These are phyloP conservation scores for Physocladia obscura DNA, from an alignment of 192 early-diverging fungal species.

Conservation along the genomic window DNA sequence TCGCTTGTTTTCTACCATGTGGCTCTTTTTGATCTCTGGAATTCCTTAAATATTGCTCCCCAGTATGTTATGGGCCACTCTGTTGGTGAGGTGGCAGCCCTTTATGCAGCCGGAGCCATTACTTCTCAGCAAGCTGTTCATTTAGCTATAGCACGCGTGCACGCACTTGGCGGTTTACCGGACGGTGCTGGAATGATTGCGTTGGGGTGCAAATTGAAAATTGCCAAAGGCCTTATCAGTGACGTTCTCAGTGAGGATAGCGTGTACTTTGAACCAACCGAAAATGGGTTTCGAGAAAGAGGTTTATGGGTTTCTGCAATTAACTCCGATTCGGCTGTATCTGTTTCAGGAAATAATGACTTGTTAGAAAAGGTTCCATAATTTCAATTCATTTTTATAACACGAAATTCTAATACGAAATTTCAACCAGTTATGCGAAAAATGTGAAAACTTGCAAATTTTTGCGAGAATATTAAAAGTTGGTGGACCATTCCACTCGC, in stretches of 20 bases:
- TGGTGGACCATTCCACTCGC: conserved; percentile 35
- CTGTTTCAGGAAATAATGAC: conserved; percentile 5
- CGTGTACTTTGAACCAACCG: conserved; percentile 29
- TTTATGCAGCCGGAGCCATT: conserved; percentile 31
- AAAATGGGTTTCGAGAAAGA: conserved; percentile 29
- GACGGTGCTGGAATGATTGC: conserved; percentile 35
- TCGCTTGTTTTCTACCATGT: conserved; percentile 32
- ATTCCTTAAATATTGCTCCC: conserved; percentile 15
- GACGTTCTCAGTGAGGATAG: conserved; percentile 25
- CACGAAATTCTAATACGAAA: too few species aligned
- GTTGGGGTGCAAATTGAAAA: neutral
- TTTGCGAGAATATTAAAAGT: conserved; percentile 32
- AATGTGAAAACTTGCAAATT: too few species aligned
- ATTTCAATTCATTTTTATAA: too few species aligned
- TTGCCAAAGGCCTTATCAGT: conserved; percentile 5
- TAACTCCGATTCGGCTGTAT: conserved; percentile 34
- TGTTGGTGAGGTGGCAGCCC: conserved; percentile 37
- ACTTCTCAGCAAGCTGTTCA: conserved; percentile 19
- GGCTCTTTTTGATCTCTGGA: conserved; percentile 33
- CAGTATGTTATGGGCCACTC: conserved; percentile 32
- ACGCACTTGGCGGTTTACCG: conserved; percentile 14
- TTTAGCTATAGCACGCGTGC: conserved; percentile 35
- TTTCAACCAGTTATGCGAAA: too few species aligned
- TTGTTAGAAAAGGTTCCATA: too few species aligned
- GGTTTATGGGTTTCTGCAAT: too few species aligned